phyloP scores from a whole-genome alignment of 345 rosid species.

The Lepidium sativum region DNA sequence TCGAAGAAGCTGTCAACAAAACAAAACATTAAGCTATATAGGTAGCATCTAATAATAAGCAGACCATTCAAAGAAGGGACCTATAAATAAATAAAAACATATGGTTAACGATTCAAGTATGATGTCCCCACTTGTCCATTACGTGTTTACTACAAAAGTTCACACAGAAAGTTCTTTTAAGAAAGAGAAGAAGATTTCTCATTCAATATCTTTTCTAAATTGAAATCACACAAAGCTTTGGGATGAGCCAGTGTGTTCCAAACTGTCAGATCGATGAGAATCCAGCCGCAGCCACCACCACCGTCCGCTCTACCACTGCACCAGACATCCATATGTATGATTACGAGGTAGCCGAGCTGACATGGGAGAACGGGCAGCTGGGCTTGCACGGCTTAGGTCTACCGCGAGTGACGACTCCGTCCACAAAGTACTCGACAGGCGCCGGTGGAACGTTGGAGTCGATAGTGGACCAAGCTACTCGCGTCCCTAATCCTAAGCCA shows the following conservation, averaged over 20 bases:
- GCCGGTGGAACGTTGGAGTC: conserved; percentile 80
- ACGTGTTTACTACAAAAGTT: conserved; percentile 14
- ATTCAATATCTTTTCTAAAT: background rate
- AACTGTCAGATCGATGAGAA: conserved; percentile 53
- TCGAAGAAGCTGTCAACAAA: too few relatives aligned
- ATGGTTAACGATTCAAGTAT: too few relatives aligned
- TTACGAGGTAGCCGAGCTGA: conserved; percentile 84
- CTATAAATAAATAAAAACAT: background rate
- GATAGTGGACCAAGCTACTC: conserved; percentile 78
- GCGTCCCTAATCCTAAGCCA: conserved; percentile 23
- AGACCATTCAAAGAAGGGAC: conserved; percentile 12
- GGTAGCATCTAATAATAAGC: too few relatives aligned
- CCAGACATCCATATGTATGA: conserved; percentile 53
- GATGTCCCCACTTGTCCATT: conserved; percentile 20
- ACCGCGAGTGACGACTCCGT: conserved; percentile 34
- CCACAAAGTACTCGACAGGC: conserved; percentile 42
- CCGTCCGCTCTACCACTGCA: conserved; percentile 33
- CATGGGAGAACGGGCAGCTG: conserved; percentile 92
- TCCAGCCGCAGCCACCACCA: conserved; percentile 16
- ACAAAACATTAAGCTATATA: too few relatives aligned
- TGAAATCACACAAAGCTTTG: background rate
- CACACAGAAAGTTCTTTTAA: background rate
- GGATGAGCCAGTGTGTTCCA: conserved; percentile 90
- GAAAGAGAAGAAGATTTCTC: conserved; percentile 20
- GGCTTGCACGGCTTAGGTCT: conserved; percentile 71